Percentiles rank a stretch among this genome's conserved stretches.
These are phyloP conservation scores for Aspergillus wentii DNA, from an alignment of 495 filamentous ascomycete genomes.

Conservation along the genomic window DNA sequence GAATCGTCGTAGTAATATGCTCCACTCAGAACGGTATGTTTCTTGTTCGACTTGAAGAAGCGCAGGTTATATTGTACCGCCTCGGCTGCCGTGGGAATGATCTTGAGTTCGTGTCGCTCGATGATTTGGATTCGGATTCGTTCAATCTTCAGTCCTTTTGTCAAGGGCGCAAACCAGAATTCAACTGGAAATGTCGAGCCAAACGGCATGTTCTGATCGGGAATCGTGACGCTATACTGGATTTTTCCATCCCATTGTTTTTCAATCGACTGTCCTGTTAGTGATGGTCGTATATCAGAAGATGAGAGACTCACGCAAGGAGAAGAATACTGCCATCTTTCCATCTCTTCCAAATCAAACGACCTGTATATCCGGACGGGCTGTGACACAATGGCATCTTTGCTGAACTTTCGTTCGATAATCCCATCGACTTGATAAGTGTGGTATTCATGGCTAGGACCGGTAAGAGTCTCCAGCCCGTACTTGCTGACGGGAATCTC, in stretches of 20 bases:
- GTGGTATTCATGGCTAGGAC: constrained; percentile 15
- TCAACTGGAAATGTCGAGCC: constrained; percentile 8
- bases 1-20: neutral
- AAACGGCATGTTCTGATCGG: constrained; percentile 7
- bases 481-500: constrained; percentile 10
- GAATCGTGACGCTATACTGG: constrained; percentile 8
- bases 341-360: neutral
- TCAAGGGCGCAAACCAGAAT: constrained; percentile 6
- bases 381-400: constrained; percentile 11
- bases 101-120: constrained; percentile 7
- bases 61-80: neutral
- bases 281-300: constrained; percentile 1
- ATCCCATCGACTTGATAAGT: constrained; percentile 16
- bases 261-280: constrained; percentile 1
- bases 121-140: constrained; percentile 3
- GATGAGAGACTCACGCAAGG: no score
- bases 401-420: constrained; percentile 10
- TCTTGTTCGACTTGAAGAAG: constrained; percentile 9
- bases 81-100: constrained; percentile 7
- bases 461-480: constrained; percentile 13
- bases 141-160: constrained; percentile 5
- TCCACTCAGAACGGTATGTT: constrained; percentile 8
- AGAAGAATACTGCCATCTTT: no score
- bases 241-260: neutral
- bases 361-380: constrained; percentile 8